phyloP scores from a whole-genome alignment of 768 basidiomycete species.

The Cubamyces sp. region DNA sequence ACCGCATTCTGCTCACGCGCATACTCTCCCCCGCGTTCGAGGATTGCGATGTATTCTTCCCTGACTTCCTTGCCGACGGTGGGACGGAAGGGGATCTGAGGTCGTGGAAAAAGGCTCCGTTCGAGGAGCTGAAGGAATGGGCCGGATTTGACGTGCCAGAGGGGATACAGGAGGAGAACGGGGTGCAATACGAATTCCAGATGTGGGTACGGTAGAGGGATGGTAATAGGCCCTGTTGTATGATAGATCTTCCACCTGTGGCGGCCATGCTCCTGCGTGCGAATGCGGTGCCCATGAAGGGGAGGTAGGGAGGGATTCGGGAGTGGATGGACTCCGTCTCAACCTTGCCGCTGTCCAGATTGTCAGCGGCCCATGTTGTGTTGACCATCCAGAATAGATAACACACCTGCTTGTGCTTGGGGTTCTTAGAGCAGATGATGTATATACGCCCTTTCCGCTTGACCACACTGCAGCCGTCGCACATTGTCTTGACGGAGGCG shows the following conservation, averaged over 20 bases:
- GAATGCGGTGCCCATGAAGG: background rate
- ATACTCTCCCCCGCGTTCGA: constrained; percentile 74
- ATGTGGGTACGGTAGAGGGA: constrained; percentile 75
- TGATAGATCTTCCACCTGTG: background rate
- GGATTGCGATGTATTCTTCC: constrained; percentile 87
- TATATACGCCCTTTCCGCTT: constrained; percentile 89
- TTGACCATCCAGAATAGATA: background rate
- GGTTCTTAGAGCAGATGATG: constrained; percentile 90
- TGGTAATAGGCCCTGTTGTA: constrained; percentile 1
- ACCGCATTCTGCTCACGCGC: constrained; percentile 88
- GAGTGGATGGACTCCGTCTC: background rate
- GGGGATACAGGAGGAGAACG: constrained; percentile 82
- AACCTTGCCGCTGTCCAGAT: constrained; percentile 35
- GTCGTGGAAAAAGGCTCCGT: constrained; percentile 60
- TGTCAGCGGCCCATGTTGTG: background rate
- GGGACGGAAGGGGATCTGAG: constrained; percentile 18
- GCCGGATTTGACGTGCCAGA: constrained; percentile 76
- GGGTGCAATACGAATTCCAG: constrained; percentile 87
- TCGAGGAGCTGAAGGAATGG: constrained; percentile 74
- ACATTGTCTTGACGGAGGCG: constrained; percentile 91
- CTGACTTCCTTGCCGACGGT: constrained; percentile 58
- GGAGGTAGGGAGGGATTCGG: background rate
- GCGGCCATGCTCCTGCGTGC: background rate
- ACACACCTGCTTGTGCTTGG: constrained; percentile 95
- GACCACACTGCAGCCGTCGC: constrained; percentile 91